phyloP scores from a whole-genome alignment of 192 early-diverging fungal species.

The Coemansia sp. region DNA sequence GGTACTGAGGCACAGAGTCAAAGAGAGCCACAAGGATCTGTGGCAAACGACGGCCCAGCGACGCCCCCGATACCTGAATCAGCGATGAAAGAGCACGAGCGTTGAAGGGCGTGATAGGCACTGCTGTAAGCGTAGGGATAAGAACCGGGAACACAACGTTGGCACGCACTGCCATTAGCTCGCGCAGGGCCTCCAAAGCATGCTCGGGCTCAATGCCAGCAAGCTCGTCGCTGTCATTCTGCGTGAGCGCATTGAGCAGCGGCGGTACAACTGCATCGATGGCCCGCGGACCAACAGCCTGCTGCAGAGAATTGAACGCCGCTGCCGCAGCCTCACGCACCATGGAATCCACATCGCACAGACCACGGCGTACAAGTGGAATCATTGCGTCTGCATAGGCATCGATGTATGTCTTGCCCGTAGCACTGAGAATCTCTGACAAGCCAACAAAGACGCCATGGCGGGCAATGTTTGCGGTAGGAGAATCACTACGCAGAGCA shows the following conservation, averaged over 20 bases:
- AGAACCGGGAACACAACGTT: conserved; percentile 97
- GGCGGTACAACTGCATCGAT: conserved; percentile 93
- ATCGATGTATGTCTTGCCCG: conserved; percentile 72
- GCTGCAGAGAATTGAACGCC: conserved; percentile 92
- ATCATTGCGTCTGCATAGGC: conserved; percentile 86
- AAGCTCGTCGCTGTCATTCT: conserved; percentile 19
- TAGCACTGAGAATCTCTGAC: conserved; percentile 85
- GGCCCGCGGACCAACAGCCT: conserved; percentile 84
- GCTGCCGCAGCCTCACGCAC: conserved; percentile 91
- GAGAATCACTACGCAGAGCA: conserved; percentile 56
- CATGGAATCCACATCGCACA: conserved; percentile 79
- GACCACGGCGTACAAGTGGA: conserved; percentile 75
- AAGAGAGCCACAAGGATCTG: conserved; percentile 81
- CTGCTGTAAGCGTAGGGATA: conserved; percentile 88
- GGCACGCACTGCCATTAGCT: conserved; percentile 96
- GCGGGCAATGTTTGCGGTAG: conserved; percentile 57
- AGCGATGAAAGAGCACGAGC: conserved; percentile 85
- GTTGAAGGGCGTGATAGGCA: conserved; percentile 88
- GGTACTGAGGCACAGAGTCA: conserved; percentile 67
- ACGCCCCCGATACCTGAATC: conserved; percentile 82
- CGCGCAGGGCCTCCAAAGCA: conserved; percentile 93
- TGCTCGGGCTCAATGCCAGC: conserved; percentile 50
- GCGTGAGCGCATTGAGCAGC: conserved; percentile 73
- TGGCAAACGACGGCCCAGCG: conserved; percentile 74
- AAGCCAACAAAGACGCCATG: conserved; percentile 93